Percentiles rank a stretch among this genome's conserved stretches.
Conservation (phyloP, 148 eudicot species). For the Rheum nobile region DNA sequence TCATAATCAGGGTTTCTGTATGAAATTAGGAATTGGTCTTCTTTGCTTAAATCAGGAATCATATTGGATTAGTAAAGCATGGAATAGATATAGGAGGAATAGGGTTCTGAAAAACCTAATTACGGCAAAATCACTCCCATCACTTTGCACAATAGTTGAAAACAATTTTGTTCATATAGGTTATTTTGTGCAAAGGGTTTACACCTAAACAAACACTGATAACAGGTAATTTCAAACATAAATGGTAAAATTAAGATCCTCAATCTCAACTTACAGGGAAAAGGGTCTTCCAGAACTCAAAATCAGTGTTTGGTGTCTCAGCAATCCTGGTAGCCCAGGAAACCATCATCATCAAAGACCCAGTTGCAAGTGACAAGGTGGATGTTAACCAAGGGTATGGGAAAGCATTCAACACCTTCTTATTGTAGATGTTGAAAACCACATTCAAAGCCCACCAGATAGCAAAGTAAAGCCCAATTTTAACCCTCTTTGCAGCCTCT, state of each 20-base stretch:
- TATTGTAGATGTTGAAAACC: slow-evolving; percentile 12
- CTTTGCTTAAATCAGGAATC: no score
- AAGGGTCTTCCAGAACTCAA: slow-evolving; percentile 15
- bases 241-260: not conserved
- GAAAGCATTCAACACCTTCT: slow-evolving; percentile 14
- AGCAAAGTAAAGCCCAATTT: slow-evolving; percentile 13
- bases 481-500: slow-evolving; percentile 7
- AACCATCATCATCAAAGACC: slow-evolving; percentile 13
- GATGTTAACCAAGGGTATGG: slow-evolving; percentile 13
- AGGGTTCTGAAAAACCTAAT: not conserved
- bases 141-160: not conserved
- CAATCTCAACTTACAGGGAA: slow-evolving; percentile 12
- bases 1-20: not conserved
- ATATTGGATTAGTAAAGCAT: no score
- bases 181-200: not conserved
- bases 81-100: no score
- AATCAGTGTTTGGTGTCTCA: slow-evolving; percentile 8
- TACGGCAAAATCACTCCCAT: not conserved
- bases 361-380: slow-evolving; percentile 12
- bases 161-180: not conserved
- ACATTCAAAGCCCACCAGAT: slow-evolving; percentile 15
- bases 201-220: not conserved
- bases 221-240: not conserved
- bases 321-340: slow-evolving; percentile 10
- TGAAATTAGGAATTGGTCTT: no score